Percentiles rank a stretch among this genome's conserved stretches.
Conservation (phyloP, 768 basidiomycete species). For the Serpula lacrymans region DNA sequence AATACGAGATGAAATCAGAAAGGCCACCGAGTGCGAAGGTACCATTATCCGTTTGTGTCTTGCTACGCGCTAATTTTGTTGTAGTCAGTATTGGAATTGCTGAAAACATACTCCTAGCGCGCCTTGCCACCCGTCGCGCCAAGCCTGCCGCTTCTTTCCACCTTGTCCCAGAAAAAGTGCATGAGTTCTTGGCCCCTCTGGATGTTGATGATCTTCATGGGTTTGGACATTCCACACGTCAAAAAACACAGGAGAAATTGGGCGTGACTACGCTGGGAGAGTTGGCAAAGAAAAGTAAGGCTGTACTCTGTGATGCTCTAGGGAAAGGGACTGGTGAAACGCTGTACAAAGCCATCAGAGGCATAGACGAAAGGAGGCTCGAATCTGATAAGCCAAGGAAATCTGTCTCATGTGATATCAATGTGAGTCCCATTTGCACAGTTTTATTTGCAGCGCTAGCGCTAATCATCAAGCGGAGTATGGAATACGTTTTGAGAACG, state of each 20-base stretch:
- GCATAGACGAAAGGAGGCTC: slow-evolving; percentile 76
- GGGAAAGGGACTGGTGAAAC: slow-evolving; percentile 84
- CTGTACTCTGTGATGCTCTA: slow-evolving; percentile 62
- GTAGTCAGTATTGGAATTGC: slow-evolving; percentile 90
- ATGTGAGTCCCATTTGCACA: slow-evolving; percentile 51
- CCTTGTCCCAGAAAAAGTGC: slow-evolving; percentile 51
- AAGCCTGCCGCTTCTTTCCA: slow-evolving; percentile 91
- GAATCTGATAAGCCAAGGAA: slow-evolving; percentile 85
- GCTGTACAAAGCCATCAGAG: slow-evolving; percentile 78
- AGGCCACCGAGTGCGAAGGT: slow-evolving; percentile 88
- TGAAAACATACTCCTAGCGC: slow-evolving; percentile 89
- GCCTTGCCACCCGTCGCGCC: slow-evolving; percentile 85
- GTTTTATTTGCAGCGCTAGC: neutral
- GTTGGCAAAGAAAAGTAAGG: slow-evolving; percentile 59
- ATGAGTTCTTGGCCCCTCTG: slow-evolving; percentile 58
- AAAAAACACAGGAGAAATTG: slow-evolving; percentile 80
- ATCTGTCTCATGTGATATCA: slow-evolving; percentile 93
- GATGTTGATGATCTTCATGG: slow-evolving; percentile 83
- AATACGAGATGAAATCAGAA: slow-evolving; percentile 73
- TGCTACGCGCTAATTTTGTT: neutral
- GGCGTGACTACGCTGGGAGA: slow-evolving; percentile 70
- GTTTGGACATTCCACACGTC: slow-evolving; percentile 71
- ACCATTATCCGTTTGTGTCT: neutral
- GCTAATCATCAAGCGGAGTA: slow-evolving; percentile 51
- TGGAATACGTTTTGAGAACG: slow-evolving; percentile 87